Evolutionary conservation across 2,329 filamentous ascomycete genomes (phyloP).

Genomic region (Aspergillus fijiensis): DNA sequence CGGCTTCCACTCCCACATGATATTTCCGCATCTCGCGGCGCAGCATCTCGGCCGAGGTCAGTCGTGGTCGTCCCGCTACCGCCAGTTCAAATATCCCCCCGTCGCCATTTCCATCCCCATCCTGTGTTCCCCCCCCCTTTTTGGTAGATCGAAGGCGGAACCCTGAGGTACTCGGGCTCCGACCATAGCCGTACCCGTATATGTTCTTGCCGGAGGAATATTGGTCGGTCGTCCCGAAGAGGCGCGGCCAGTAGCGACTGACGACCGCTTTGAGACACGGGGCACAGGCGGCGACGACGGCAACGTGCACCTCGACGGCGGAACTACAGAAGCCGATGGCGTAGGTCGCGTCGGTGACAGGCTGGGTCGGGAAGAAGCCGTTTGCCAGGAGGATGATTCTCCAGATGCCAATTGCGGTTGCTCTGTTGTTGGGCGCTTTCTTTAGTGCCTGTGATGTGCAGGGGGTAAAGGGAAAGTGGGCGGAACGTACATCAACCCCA

Average conservation of each 20-base stretch:
- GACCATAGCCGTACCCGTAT: not conserved
- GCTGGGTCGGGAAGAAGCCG: constrained; percentile 14
- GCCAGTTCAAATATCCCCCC: not conserved
- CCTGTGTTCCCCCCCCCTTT: too few species aligned
- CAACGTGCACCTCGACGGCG: constrained; percentile 31
- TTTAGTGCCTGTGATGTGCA: not conserved
- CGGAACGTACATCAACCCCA: constrained; percentile 27
- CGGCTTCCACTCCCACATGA: not conserved
- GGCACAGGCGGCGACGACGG: constrained; percentile 31
- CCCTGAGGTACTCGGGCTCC: not conserved
- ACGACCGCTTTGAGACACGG: constrained; percentile 27
- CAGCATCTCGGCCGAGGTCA: not conserved
- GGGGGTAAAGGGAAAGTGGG: not conserved
- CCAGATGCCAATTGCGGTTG: constrained; percentile 31
- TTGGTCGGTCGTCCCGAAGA: not conserved
- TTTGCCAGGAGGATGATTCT: constrained; percentile 28
- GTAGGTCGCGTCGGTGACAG: constrained; percentile 23
- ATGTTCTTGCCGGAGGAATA: not conserved
- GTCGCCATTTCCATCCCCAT: not conserved
- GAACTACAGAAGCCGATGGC: constrained; percentile 30
- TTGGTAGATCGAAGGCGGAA: not conserved
- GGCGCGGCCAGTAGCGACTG: not conserved
- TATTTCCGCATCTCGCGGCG: constrained; percentile 3
- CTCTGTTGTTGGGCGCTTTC: constrained; percentile 15
- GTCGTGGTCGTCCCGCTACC: not conserved